phyloP scores from a whole-genome alignment of 2,329 filamentous ascomycete species.

The Chaetomiaceae sp. region DNA sequence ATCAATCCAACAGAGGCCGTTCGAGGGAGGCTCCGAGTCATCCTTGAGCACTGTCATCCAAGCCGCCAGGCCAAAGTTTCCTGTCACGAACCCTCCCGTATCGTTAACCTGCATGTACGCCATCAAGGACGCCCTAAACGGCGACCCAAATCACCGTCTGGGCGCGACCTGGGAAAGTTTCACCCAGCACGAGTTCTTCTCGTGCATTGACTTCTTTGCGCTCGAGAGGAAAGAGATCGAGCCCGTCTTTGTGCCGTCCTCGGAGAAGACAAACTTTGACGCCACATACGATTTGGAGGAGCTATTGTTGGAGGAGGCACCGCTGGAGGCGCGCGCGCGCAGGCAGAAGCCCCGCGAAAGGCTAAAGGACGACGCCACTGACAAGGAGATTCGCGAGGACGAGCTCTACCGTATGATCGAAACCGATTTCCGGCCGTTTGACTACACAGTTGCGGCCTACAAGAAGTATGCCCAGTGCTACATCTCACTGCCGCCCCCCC shows the following conservation, averaged over 20 bases:
- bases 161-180: conserved; percentile 85
- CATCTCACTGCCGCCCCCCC: too few relatives aligned
- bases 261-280: conserved; percentile 98
- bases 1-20: conserved; percentile 62
- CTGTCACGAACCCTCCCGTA: conserved; percentile 87
- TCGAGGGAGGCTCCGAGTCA: conserved; percentile 82
- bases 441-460: conserved; percentile 81
- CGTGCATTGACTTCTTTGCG: conserved; percentile 72
- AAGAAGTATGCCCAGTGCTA: conserved; percentile 57
- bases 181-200: conserved; percentile 83
- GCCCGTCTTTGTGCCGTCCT: conserved; percentile 86
- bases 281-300: conserved; percentile 97
- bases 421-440: conserved; percentile 86
- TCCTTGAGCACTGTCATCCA: conserved; percentile 73
- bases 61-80: conserved; percentile 76
- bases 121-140: conserved; percentile 75
- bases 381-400: conserved; percentile 90
- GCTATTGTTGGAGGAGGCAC: conserved; percentile 85
- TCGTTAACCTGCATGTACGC: conserved; percentile 83
- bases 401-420: conserved; percentile 94
- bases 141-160: conserved; percentile 72
- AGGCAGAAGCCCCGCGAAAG: conserved; percentile 90
- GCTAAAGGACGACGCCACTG: conserved; percentile 87
- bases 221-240: conserved; percentile 82
- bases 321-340: conserved; percentile 83